Conservation (phyloP, 768 basidiomycete species). For the Tylopilus cervinicoccineus region DNA sequence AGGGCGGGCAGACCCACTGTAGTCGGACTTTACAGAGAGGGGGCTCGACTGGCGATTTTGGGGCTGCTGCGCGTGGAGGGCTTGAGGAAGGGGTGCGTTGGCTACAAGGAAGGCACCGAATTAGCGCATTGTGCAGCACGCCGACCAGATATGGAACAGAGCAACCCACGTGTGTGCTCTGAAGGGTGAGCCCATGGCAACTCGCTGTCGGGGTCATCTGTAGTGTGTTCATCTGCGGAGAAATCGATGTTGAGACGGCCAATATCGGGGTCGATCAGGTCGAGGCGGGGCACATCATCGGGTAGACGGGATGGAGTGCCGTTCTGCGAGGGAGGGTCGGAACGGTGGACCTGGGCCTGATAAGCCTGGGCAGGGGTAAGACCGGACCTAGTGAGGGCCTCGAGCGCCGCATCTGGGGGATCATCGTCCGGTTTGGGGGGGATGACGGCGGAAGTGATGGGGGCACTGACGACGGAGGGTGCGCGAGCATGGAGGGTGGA, state of each 20-base stretch:
- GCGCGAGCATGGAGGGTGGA: conserved; percentile 42
- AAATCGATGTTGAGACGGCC: conserved; percentile 61
- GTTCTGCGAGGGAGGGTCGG: conserved; percentile 36
- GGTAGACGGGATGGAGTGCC: conserved; percentile 23
- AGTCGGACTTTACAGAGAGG: conserved; percentile 37
- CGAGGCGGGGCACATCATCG: conserved; percentile 36
- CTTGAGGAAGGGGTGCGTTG: conserved; percentile 23
- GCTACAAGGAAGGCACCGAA: conserved; percentile 22
- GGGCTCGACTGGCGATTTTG: conserved; percentile 34
- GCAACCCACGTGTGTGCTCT: conserved; percentile 43
- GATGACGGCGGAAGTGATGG: conserved; percentile 41
- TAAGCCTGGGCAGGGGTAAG: conserved; percentile 79
- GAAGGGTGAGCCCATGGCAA: conserved; percentile 48
- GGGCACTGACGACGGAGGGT: conserved; percentile 46
- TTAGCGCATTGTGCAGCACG: conserved; percentile 27
- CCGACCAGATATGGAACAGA: conserved; percentile 27
- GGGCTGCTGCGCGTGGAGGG: conserved; percentile 20
- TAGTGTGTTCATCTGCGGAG: conserved; percentile 31
- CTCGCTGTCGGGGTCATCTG: conserved; percentile 45
- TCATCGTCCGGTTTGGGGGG: conserved; percentile 48
- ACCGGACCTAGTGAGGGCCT: conserved; percentile 44
- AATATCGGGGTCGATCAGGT: conserved; percentile 51
- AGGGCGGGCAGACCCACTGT: conserved; percentile 35
- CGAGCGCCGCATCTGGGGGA: conserved; percentile 44
- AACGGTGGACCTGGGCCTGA: conserved; percentile 67